A percentile compares a stretch with the other conserved stretches of the same genome.
phyloP scores from a whole-genome alignment of 2,329 filamentous ascomycete species.

The Fusarium heterosporum region DNA sequence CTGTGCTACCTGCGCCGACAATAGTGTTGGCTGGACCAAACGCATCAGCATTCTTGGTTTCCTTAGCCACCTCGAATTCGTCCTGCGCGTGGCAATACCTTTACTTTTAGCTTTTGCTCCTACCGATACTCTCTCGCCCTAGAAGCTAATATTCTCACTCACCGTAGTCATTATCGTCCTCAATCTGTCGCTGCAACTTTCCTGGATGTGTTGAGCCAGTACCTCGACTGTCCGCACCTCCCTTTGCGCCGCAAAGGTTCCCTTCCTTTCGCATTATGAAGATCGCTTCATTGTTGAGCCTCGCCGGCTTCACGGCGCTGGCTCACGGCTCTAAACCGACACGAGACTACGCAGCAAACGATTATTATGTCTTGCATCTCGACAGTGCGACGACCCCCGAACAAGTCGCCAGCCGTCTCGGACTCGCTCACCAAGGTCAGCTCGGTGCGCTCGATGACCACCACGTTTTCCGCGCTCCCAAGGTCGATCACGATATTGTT shows the following conservation, averaged over 20 bases:
- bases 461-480: constrained; percentile 84
- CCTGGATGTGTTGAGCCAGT: constrained; percentile 44
- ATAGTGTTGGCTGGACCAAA: constrained; percentile 17
- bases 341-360: constrained; percentile 81
- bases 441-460: constrained; percentile 83
- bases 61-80: constrained; percentile 4
- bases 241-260: constrained; percentile 38
- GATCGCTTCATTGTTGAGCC: constrained; percentile 63
- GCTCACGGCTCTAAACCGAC: constrained; percentile 63
- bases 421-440: constrained; percentile 82
- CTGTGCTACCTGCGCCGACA: constrained; percentile 28
- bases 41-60: constrained; percentile 17
- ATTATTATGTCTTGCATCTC: constrained; percentile 95
- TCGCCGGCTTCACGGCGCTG: constrained; percentile 63
- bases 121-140: background rate
- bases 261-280: constrained; percentile 57
- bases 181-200: constrained; percentile 16
- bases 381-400: constrained; percentile 72
- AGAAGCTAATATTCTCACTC: constrained; percentile 13
- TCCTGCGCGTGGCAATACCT: constrained; percentile 31
- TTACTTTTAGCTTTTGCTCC: constrained; percentile 12
- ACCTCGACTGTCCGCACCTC: constrained; percentile 27
- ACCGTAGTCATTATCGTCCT: constrained; percentile 13
- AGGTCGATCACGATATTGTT: constrained; percentile 70
- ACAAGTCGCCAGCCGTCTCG: constrained; percentile 77